A percentile compares a stretch with the other conserved stretches of the same genome.
phyloP scores from a whole-genome alignment of 768 basidiomycete genomes.

The Pleurotus salmoneostramineus region DNA sequence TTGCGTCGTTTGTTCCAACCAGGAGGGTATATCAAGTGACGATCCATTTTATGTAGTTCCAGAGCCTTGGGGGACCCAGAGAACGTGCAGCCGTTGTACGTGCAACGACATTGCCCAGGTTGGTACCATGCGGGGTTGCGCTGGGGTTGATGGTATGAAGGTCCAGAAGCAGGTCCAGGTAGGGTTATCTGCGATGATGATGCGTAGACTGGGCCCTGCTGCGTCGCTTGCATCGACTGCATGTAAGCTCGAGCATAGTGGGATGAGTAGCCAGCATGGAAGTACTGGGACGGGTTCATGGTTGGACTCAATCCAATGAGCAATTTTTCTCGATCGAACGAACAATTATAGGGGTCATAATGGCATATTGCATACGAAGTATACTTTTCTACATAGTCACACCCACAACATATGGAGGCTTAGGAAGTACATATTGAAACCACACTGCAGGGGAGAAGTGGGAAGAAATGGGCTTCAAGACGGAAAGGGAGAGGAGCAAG shows the following conservation, averaged over 20 bases:
- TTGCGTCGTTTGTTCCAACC: conserved; percentile 60
- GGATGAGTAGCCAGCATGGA: conserved; percentile 33
- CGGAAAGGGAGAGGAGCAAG: not conserved
- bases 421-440: not conserved
- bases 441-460: not conserved
- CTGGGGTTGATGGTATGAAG: not conserved
- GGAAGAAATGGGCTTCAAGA: not conserved
- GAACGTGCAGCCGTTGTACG: conserved; percentile 62
- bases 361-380: conserved; percentile 7
- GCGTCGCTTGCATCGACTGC: conserved; percentile 22
- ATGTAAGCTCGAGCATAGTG: conserved; percentile 57
- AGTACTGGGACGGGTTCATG: conserved; percentile 7
- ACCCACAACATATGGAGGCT: not conserved
- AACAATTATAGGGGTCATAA: conserved; percentile 5
- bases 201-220: conserved; percentile 26
- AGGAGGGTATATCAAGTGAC: conserved; percentile 80
- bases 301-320: not conserved
- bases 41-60: conserved; percentile 84
- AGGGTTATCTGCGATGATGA: conserved; percentile 31
- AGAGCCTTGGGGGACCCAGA: conserved; percentile 66
- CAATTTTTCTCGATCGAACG: not conserved
- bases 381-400: conserved; percentile 7
- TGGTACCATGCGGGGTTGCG: conserved; percentile 50
- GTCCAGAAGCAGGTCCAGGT: not conserved
- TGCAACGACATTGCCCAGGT: conserved; percentile 56